Base-by-base conservation (phyloP, 2,329 filamentous ascomycete genomes). In the Hypocrella siamensis region DNA sequence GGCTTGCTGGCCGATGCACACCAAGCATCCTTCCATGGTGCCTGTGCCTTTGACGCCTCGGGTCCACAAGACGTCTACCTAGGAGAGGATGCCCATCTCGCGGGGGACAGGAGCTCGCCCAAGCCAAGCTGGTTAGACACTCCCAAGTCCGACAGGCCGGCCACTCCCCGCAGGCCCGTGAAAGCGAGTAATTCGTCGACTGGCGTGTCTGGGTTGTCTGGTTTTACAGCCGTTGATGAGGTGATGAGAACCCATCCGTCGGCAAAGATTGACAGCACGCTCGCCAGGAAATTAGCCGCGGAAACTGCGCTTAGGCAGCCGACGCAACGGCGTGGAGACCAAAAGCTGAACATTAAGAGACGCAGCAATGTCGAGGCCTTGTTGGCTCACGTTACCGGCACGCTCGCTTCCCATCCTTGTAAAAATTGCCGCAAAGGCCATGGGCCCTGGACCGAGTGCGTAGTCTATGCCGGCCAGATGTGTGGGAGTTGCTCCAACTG, bases 401-500 rank as follows among this genome's bases (percentile, higher is more conserved):
- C 59, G 18, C 48, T 57, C 19, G 60, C 63, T 0, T 42, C 54
- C 0, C 53, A 56, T n/a, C 55, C 65, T 0, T 75, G 70, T 48
- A 69, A 70, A 48, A 72, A 70, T 47, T 75, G 70, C 45, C 59
- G 63, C 47, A 73, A 70, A 44, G 67, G 67, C 4, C 66, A 72
- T 37, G 70, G 70, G 0, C 69, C 70, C 0, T 75, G 68, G 68
- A 65, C 57, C 1, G 56, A 57, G 12, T 75, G 70, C 39, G 58
- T 75, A n/a, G 53, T 71, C n/a, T 63, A 69, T 16, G 63, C 65
- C 30, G 68, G 69, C 2, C 65, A 70, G 44, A 67, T 74, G 65
- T 72, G 66, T 36, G 69, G 70, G 8, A 71, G 66, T 42, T 75
- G 70, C 38, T 63, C 68, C 35, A 75, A 75, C 43, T 75, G 70